Base-by-base conservation (phyloP, 768 basidiomycete species). In the Auriscalpium vulgare region DNA sequence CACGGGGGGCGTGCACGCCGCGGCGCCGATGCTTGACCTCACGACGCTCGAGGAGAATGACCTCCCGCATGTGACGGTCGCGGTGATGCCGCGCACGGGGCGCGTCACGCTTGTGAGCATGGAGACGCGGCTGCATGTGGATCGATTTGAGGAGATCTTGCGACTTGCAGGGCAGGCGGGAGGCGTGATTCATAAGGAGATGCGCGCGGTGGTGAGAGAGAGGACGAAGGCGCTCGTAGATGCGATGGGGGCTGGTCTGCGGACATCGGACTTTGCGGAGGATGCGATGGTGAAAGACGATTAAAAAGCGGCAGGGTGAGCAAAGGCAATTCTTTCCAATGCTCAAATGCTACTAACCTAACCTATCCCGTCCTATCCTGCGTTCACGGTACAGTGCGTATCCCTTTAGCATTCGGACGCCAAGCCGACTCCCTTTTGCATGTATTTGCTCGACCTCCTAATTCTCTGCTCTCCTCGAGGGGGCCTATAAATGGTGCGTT, bases 121-220 rank as follows among this genome's bases (percentile, higher is more conserved):
- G 84, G 97, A 98, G 71, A 95, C 93, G 14, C 76, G 95, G n/a
- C 69, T 99, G 56, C 92, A 92, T 64, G 85, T 94, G 10, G 93
- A 94, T 63, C 78, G 92, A 53, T 97, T 98, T 62, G 89, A 89
- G 67, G 94, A 95, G 65, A 82, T 97, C 62, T 82, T 97, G 62
- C 74, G 75, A 61, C 69, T 95, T 51, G 93, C 88, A 0, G 78
- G 83, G 35, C 85, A 91, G 54, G 93, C 87, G 9, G 82, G 87
- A 8, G 78, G 77, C 59, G 82, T 89, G 35, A 75, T 98, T 35
- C 88, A 92, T 62, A 73, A 70, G 51, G 94, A 95, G 74, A 95
- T 97, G 91, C 86, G 80, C 63, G 69, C 68, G 35, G 85, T 87
- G 2, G 78, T 95, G 50, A 77, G 78, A 59, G 75, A 69, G 54